These are phyloP conservation scores for Aspergillus latus DNA, from an alignment of 2,329 filamentous ascomycete genomes.

Conservation along the genomic window DNA sequence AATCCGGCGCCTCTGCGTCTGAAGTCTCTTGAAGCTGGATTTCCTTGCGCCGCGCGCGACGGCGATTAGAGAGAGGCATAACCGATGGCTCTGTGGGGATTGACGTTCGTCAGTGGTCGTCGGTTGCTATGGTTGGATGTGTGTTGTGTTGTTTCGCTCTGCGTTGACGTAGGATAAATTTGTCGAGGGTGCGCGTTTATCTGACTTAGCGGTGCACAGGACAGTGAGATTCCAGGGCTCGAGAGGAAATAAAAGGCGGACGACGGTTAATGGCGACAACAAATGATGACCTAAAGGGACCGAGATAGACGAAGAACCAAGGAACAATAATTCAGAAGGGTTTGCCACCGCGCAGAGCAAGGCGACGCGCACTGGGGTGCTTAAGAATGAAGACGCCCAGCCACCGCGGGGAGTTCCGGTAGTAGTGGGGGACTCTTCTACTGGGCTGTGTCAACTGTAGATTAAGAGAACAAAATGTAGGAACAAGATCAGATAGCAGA, in stretches of 20 bases:
- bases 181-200: not conserved
- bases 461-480: not conserved
- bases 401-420: conserved; percentile 20
- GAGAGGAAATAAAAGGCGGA: conserved; percentile 8
- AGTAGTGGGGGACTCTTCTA: conserved; percentile 2
- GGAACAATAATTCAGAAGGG: conserved; percentile 19
- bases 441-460: not conserved
- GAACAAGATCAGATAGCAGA: not conserved
- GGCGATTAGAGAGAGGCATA: conserved; percentile 46
- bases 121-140: not conserved
- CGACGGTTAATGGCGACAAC: conserved; percentile 10
- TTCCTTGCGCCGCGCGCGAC: conserved; percentile 48
- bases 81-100: not conserved
- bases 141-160: not conserved
- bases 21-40: conserved; percentile 46
- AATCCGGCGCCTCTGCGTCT: conserved; percentile 48
- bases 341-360: conserved; percentile 33
- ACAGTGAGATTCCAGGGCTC: conserved; percentile 2
- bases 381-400: conserved; percentile 18
- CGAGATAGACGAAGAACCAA: conserved; percentile 29
- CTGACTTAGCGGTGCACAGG: not conserved
- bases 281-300: conserved; percentile 18
- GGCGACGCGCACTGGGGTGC: conserved; percentile 22
- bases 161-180: conserved; percentile 1
- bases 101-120: not conserved